These are phyloP conservation scores for Annulohypoxylon nitens DNA, from an alignment of 495 filamentous ascomycete species.

Conservation along the genomic window DNA sequence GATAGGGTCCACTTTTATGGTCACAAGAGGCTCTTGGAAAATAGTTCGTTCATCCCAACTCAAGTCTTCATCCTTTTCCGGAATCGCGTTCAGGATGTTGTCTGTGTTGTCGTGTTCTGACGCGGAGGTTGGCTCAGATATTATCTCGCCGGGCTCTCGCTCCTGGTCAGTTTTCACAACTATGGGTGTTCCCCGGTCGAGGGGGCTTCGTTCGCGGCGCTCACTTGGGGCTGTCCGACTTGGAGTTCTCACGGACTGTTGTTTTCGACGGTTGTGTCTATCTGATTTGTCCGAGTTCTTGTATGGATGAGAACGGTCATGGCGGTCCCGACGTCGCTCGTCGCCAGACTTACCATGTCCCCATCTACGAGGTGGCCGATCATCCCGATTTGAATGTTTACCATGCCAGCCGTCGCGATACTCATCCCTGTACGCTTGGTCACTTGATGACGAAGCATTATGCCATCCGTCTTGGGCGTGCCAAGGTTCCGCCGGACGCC, in stretches of 20 bases:
- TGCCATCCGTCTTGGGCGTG: conserved; percentile 37
- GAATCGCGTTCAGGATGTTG: background rate
- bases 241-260: conserved; percentile 22
- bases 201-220: conserved; percentile 23
- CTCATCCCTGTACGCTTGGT: conserved; percentile 30
- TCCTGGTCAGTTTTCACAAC: conserved; percentile 36
- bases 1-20: conserved; percentile 59
- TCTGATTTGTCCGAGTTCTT: conserved; percentile 44
- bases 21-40: conserved; percentile 50
- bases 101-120: conserved; percentile 31
- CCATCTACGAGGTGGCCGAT: conserved; percentile 35
- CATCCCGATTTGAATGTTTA: conserved; percentile 34
- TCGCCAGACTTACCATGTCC: conserved; percentile 30
- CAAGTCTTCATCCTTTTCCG: conserved; percentile 53
- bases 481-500: conserved; percentile 34
- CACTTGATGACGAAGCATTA: conserved; percentile 20
- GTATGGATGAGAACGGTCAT: conserved; percentile 40
- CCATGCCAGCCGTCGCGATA: conserved; percentile 34
- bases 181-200: conserved; percentile 18
- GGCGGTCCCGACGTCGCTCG: conserved; percentile 41
- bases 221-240: conserved; percentile 18
- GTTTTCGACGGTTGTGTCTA: conserved; percentile 34
- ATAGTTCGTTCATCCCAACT: conserved; percentile 58
- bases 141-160: conserved; percentile 45
- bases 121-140: conserved; percentile 39